phyloP scores from a whole-genome alignment of 179 eudicot genomes.

The Beta macrorhiza region DNA sequence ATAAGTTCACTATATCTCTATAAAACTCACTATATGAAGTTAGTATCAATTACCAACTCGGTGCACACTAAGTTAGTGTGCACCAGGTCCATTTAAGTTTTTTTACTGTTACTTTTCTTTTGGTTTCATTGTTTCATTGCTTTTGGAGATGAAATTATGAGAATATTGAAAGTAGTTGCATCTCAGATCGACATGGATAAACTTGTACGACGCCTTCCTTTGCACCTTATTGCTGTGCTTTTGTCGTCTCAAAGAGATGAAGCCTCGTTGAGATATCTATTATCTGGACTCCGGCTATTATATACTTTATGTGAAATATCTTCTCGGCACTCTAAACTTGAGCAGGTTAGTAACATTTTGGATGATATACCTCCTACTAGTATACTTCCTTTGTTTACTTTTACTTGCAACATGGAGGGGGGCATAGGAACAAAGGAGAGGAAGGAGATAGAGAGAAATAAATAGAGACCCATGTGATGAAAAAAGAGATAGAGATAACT shows the following conservation, averaged over 20 bases:
- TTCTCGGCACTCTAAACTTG: constrained; percentile 73
- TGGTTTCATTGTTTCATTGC: background rate
- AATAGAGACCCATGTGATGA: too few species aligned
- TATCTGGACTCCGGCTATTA: constrained; percentile 70
- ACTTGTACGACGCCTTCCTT: constrained; percentile 66
- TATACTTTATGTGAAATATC: constrained; percentile 79
- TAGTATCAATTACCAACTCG: too few species aligned
- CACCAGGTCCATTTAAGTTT: too few species aligned
- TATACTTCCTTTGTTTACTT: background rate
- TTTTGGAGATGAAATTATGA: background rate
- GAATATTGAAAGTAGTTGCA: constrained; percentile 8
- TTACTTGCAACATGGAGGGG: too few species aligned
- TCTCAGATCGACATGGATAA: constrained; percentile 79
- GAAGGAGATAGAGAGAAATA: too few species aligned
- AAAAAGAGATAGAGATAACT: too few species aligned
- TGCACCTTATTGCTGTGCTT: constrained; percentile 68
- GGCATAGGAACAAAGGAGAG: too few species aligned
- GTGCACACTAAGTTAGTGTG: too few species aligned
- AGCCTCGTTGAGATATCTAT: constrained; percentile 54
- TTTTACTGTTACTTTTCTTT: too few species aligned
- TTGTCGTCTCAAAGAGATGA: constrained; percentile 61
- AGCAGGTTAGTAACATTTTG: constrained; percentile 53
- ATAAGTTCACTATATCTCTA: too few species aligned
- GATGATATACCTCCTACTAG: background rate
- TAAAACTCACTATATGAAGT: too few species aligned